These are phyloP conservation scores for Polytrichum formosum DNA, from an alignment of 225 moss, liverwort and hornwort species.

Conservation along the genomic window DNA sequence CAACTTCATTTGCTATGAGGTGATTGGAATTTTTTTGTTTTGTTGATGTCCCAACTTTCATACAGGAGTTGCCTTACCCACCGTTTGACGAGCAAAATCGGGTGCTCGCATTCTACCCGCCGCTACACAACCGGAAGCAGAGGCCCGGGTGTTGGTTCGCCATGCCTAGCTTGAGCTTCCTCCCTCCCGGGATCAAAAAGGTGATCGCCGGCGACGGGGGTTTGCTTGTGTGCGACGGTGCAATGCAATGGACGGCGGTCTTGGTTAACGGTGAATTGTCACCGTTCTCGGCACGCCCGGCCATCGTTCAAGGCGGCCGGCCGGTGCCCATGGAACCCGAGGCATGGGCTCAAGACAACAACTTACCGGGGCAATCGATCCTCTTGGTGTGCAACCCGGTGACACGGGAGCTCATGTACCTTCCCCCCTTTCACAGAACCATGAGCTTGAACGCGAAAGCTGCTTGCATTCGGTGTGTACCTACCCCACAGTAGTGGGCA, in stretches of 20 bases:
- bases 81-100: conserved; percentile 6
- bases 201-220: conserved; percentile 43
- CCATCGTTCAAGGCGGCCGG: background rate
- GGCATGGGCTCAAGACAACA: background rate
- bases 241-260: conserved; percentile 26
- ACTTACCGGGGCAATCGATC: conserved; percentile 25
- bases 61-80: too few relatives aligned
- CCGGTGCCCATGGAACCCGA: conserved; percentile 5
- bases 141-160: conserved; percentile 37
- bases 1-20: too few relatives aligned
- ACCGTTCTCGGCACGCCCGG: background rate
- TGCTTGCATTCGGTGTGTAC: conserved; percentile 12
- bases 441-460: conserved; percentile 41
- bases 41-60: too few relatives aligned
- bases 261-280: conserved; percentile 8
- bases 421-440: conserved; percentile 28
- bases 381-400: conserved; percentile 27
- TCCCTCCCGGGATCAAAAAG: conserved; percentile 18
- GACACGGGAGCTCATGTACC: conserved; percentile 27
- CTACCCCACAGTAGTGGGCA: too few relatives aligned
- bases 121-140: conserved; percentile 24
- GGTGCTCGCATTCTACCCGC: conserved; percentile 24
- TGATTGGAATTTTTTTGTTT: too few relatives aligned
- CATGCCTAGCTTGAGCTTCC: conserved; percentile 40
- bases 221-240: conserved; percentile 38